Percentiles rank a stretch among this genome's conserved stretches.
Conservation (phyloP, 306 rosid genomes). For the Lablab purpureus region DNA sequence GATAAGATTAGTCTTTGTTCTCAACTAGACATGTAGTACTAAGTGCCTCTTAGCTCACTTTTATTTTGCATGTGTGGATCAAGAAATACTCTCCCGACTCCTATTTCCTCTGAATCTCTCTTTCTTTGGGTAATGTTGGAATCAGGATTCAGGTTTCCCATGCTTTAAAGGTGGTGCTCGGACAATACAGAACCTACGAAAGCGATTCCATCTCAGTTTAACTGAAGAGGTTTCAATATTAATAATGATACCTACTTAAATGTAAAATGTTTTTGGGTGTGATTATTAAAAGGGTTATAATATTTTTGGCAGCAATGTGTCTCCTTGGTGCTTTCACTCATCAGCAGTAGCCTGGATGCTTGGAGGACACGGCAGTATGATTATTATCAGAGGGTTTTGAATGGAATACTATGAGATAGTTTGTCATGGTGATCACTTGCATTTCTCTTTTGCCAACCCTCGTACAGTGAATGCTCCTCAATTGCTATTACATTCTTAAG, state of each 20-base stretch:
- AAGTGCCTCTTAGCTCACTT: background rate
- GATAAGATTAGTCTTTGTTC: constrained; percentile 2
- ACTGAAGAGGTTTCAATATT: constrained; percentile 89
- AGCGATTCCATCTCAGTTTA: constrained; percentile 91
- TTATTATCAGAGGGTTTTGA: constrained; percentile 95
- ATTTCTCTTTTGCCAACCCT: constrained; percentile 53
- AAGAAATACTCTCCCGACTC: background rate
- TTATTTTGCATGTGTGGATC: constrained; percentile 2
- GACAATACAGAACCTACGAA: constrained; percentile 94
- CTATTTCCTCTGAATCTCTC: constrained; percentile 38
- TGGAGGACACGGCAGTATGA: constrained; percentile 99
- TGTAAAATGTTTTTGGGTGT: constrained; percentile 26
- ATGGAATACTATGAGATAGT: constrained; percentile 86
- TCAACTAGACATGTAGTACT: background rate
- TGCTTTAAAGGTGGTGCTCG: constrained; percentile 98
- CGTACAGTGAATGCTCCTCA: constrained; percentile 42
- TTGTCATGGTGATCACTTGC: constrained; percentile 48
- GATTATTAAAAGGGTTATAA: constrained; percentile 37
- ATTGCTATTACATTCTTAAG: constrained; percentile 40
- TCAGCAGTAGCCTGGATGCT: constrained; percentile 98
- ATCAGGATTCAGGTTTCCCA: constrained; percentile 96
- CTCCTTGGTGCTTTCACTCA: constrained; percentile 94
- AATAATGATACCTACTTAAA: background rate
- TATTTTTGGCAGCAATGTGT: constrained; percentile 87
- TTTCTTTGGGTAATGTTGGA: constrained; percentile 38